Evolutionary conservation across 768 basidiomycete species (phyloP).

Genomic region (Mycena olivaceomarginata): DNA sequence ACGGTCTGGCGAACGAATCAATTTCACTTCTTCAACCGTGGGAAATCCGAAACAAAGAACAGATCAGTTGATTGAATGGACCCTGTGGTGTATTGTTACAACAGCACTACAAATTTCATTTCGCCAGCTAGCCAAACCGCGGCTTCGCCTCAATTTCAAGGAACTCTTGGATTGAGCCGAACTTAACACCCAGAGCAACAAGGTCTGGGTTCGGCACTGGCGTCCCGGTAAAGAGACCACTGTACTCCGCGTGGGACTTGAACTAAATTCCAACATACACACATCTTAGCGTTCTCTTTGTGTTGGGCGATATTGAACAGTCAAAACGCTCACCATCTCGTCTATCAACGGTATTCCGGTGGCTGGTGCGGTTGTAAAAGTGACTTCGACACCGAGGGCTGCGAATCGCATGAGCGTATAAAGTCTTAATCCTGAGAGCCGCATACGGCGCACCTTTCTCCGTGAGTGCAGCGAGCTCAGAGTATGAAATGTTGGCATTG

Average conservation of each 20-base stretch:
- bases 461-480: background rate
- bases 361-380: background rate
- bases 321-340: constrained; percentile 6
- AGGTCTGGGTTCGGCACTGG: constrained; percentile 27
- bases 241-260: constrained; percentile 15
- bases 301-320: no score
- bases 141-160: constrained; percentile 22
- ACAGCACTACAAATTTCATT: no score
- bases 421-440: background rate
- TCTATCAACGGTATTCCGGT: background rate
- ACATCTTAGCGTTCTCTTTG: no score
- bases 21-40: no score
- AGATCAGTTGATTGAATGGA: no score
- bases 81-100: no score
- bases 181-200: constrained; percentile 22
- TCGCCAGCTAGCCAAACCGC: background rate
- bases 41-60: no score
- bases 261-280: background rate
- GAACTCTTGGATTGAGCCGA: constrained; percentile 32
- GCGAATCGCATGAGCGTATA: constrained; percentile 41
- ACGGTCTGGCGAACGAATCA: no score
- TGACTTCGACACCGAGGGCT: constrained; percentile 18
- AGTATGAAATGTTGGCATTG: background rate
- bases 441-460: background rate
- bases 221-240: constrained; percentile 15